Evolutionary conservation across 495 filamentous ascomycete genomes (phyloP).

Genomic region (Trichoderma virens): DNA sequence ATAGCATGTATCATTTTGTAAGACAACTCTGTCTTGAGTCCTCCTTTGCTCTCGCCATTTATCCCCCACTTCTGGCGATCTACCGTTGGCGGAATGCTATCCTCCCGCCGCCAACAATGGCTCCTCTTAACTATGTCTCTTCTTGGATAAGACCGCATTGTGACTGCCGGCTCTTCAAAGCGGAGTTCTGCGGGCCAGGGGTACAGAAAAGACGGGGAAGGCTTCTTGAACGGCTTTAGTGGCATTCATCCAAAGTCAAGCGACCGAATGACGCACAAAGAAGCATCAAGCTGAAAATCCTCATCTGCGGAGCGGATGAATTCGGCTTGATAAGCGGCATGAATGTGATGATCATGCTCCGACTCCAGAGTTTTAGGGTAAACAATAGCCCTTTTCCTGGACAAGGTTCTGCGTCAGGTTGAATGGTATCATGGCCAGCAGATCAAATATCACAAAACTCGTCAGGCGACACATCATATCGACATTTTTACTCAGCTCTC

Average conservation of each 20-base stretch:
- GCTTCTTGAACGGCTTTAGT: not conserved
- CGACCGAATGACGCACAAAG: not conserved
- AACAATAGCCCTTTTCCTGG: not conserved
- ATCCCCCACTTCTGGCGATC: not conserved
- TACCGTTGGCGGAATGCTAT: not conserved
- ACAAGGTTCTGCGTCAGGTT: not conserved
- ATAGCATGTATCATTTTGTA: not conserved
- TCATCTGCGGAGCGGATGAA: not conserved
- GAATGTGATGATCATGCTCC: not conserved
- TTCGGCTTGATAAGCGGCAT: not conserved
- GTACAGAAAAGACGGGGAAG: not conserved
- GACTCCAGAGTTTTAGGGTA: not conserved
- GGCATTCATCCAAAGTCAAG: not conserved
- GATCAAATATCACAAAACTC: not conserved
- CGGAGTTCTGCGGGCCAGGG: not conserved
- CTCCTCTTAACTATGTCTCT: not conserved
- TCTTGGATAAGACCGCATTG: not conserved
- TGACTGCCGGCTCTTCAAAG: not conserved
- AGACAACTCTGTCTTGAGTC: too few species aligned
- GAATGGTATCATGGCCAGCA: not conserved
- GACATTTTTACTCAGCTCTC: not conserved
- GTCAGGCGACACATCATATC: not conserved
- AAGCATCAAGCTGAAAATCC: not conserved
- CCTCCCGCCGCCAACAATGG: not conserved
- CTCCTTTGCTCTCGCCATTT: not conserved